These are phyloP conservation scores for Boletus tylopilopsis DNA, from an alignment of 768 basidiomycete species.

Conservation along the genomic window DNA sequence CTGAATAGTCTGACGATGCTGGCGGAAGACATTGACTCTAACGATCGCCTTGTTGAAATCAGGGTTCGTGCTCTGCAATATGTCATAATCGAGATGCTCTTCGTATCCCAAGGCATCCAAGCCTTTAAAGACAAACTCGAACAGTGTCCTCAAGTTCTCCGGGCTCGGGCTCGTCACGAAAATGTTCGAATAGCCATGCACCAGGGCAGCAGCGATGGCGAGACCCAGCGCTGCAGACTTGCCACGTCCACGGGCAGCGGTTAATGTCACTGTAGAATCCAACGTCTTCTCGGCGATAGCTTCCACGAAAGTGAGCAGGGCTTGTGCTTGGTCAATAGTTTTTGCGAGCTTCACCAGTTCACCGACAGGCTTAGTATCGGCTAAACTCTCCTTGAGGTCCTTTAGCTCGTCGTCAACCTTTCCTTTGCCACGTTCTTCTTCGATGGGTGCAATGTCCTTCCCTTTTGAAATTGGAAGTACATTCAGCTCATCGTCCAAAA, in stretches of 20 bases:
- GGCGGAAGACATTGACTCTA: slow-evolving; percentile 88
- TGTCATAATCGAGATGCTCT: slow-evolving; percentile 97
- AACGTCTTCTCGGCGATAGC: slow-evolving; percentile 91
- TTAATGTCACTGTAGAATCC: slow-evolving; percentile 91
- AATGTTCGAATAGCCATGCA: slow-evolving; percentile 94
- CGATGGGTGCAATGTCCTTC: slow-evolving; percentile 80
- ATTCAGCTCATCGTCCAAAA: slow-evolving; percentile 97
- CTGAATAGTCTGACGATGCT: slow-evolving; percentile 95
- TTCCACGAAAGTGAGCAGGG: slow-evolving; percentile 91
- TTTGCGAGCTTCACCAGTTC: slow-evolving; percentile 87
- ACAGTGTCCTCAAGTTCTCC: slow-evolving; percentile 96
- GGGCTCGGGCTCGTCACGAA: slow-evolving; percentile 98
- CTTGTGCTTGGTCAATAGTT: slow-evolving; percentile 93
- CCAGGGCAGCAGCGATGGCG: slow-evolving; percentile 88
- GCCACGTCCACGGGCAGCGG: slow-evolving; percentile 91
- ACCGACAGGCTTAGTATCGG: slow-evolving; percentile 82
- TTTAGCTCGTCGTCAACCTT: slow-evolving; percentile 63
- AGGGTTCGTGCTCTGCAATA: slow-evolving; percentile 90
- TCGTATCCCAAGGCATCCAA: slow-evolving; percentile 93
- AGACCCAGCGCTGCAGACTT: slow-evolving; percentile 97
- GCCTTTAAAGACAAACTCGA: slow-evolving; percentile 97
- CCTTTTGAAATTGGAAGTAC: slow-evolving; percentile 94
- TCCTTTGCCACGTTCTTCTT: slow-evolving; percentile 46
- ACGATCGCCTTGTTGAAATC: slow-evolving; percentile 96
- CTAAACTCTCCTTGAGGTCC: slow-evolving; percentile 72